Base-by-base conservation (phyloP, 2,329 filamentous ascomycete species). In the Xylaria sp. region DNA sequence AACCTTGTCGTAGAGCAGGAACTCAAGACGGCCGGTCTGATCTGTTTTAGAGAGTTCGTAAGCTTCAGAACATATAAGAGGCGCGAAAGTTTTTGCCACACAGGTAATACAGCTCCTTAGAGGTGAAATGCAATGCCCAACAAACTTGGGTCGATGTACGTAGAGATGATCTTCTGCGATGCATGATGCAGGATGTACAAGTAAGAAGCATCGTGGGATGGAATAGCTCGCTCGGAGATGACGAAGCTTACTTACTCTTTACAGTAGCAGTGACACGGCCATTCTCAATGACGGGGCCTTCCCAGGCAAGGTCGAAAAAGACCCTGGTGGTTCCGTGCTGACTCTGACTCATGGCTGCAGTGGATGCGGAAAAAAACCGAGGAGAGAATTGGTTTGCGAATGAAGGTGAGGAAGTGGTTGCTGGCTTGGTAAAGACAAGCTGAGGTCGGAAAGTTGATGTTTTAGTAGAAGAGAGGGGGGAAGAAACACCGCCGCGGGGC, bases 1-100 rank as follows among this genome's bases (percentile, higher is more conserved):
- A 69, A 89, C 86, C 73, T 93, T 87, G 80, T 95, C 87, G 87
- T 85, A 97, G 80, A 98, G 92, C 77, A 90, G 89, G 86, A 97
- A 96, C 85, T 88, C 91, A 86, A 98, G 92, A 79, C 92, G 91
- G 77, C 91, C 93, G 59, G 75, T 76, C 83, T 96, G 91, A 69
- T 81, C 93, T 93, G 74, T n/a, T 64, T 54, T 45, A 15, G 63
- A 45, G 66, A 69, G 62, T 71, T 66, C 72, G 72, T 68, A 61
- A 72, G 63, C 58, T 65, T 68, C 25, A 45, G 11, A 29, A 25
- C 31, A 20, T 33, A 44, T 29, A 17, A 5, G 17, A 11, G 50
- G 22, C 54, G 4, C 27, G 25, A 27, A 25, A 33, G 22, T 7
- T 20, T 7, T 9, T 42, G 50, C 49, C 45, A 63, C 61, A 42